Base-by-base conservation (phyloP, 352 stramenopile species). In the Blastocystis sp. region DNA sequence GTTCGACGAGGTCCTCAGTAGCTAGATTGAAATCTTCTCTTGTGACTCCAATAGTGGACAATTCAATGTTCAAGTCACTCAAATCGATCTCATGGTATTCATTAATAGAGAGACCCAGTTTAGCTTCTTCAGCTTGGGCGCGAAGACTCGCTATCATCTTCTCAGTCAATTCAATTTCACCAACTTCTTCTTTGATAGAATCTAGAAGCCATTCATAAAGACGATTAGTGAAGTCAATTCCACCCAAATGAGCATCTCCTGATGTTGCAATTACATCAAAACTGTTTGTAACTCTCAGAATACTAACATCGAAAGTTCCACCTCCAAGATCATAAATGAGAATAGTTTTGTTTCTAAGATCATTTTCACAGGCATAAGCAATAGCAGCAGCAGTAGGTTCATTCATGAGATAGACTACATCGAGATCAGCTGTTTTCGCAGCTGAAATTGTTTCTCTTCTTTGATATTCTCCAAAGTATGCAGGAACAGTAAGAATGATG, bases 151-250 rank as follows among this genome's bases (percentile, higher is more conserved):
- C 21, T 37, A 56, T 98, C 86, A 4, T 96, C 94, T 66, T 94
- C 92, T 91, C 98, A 97, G 90, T 98, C 94, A 83, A 73, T 90
- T 37, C 90, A 92, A 56, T 95, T 49, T 95, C 90, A 78, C 93
- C 94, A 89, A 93, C 93, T 91, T 98, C 94, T 91, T 98, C 97
- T 92, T 98, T 98, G 91, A 97, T 97, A 91, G 96, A 96, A 91
- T 98, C 98, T 86, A 98, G 97, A 89, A 98, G 98, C 91, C 98
- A 98, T 90, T 98, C 92, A 93, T 99, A 98, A 81, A 99, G 93
- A 88, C 93, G 93, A 89, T 98, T 93, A 57, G 90, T 88, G 75
- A 91, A 91, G 65, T 91, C 89, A 54, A 89, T 89, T 35, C 89
- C 89, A 43, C 89, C 89, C 4, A 91, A 81, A 35, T 88, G 78